phyloP scores from a whole-genome alignment of 2,329 filamentous ascomycete species.

The Curvularia sp. region DNA sequence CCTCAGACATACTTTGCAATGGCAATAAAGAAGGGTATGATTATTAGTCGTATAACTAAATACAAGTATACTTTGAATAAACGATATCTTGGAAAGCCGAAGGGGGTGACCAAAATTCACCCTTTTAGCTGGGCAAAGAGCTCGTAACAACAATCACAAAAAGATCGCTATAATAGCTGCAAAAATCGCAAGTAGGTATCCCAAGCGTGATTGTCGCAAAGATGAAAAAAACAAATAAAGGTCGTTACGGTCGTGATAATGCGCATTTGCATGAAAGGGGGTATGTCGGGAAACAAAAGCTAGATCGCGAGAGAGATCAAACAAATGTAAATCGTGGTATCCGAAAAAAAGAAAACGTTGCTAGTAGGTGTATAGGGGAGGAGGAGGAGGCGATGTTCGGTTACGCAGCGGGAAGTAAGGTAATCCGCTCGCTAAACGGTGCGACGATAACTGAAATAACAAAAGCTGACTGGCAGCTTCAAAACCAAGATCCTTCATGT shows the following conservation, averaged over 20 bases:
- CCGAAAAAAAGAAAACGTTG: not conserved
- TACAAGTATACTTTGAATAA: not conserved
- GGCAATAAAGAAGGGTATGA: not conserved
- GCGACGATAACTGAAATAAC: not conserved
- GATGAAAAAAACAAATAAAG: not conserved
- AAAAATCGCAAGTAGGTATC: conserved; percentile 1
- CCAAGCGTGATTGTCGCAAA: not conserved
- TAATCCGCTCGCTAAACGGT: not conserved
- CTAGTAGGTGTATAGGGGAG: not conserved
- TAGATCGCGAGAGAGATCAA: not conserved
- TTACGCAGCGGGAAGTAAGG: not conserved
- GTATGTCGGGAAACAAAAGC: not conserved
- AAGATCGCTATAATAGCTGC: not conserved
- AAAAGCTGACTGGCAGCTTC: not conserved
- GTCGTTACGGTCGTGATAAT: conserved; percentile 1
- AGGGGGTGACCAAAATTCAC: not conserved
- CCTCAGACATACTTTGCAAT: too few relatives aligned
- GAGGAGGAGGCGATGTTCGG: not conserved
- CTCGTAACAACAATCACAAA: not conserved
- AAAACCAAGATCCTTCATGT: not conserved
- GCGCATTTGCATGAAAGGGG: not conserved
- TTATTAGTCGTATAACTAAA: not conserved
- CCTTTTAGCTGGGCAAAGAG: not conserved
- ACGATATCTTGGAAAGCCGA: not conserved
- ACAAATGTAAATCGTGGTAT: not conserved